A percentile compares a stretch with the other conserved stretches of the same genome.
phyloP scores from a whole-genome alignment of 352 stramenopile genomes.

The Globisporangium alternatum region DNA sequence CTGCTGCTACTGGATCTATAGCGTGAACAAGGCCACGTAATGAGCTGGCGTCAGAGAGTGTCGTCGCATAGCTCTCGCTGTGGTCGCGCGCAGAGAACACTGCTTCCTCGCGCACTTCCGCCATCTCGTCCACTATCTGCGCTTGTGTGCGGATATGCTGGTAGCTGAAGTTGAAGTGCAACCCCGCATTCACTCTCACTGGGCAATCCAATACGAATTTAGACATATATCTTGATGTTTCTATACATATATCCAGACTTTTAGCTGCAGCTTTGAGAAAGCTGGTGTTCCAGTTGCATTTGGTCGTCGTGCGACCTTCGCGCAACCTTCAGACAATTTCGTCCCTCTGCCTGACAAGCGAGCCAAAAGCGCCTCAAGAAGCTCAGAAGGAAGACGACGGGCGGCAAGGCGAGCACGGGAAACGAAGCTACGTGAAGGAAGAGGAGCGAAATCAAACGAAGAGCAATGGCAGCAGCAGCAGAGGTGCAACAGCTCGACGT shows the following conservation, averaged over 20 bases:
- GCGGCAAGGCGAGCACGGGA: background rate
- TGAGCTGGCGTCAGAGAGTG: too few relatives aligned
- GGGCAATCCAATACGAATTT: background rate
- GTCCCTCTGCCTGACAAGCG: background rate
- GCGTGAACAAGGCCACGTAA: background rate
- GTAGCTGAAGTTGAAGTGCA: conserved; percentile 6
- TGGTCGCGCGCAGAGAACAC: background rate
- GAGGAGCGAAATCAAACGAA: background rate
- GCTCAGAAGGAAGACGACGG: background rate
- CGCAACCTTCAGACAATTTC: background rate
- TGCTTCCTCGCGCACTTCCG: background rate
- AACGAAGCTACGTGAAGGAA: background rate
- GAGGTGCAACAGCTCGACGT: background rate
- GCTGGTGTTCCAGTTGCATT: conserved; percentile 1
- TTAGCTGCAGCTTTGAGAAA: background rate
- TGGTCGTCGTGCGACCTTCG: background rate
- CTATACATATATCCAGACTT: background rate
- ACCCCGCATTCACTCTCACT: background rate
- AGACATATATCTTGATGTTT: background rate
- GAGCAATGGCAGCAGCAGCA: background rate
- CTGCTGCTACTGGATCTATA: too few relatives aligned
- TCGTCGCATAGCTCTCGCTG: background rate
- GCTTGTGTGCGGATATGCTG: background rate
- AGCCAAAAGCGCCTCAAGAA: background rate
- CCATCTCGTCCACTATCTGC: background rate